Evolutionary conservation across 2,329 filamentous ascomycete species (phyloP).

Genomic region (Bipolaris gigantea): DNA sequence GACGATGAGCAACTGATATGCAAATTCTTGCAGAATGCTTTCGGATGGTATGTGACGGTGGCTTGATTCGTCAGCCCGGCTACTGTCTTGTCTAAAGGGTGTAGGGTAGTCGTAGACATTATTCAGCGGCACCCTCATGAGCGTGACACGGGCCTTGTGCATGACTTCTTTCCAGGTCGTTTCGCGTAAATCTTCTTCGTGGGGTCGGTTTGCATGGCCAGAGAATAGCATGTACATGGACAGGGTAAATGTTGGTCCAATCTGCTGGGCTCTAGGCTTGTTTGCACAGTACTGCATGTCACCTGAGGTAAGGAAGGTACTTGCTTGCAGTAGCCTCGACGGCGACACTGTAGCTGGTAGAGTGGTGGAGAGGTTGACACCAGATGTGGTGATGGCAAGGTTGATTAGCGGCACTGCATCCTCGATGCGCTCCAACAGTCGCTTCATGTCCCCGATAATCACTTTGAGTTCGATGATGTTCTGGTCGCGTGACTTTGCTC

Average conservation of each 20-base stretch:
- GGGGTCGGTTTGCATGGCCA: constrained; percentile 66
- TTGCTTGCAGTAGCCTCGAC: constrained; percentile 87
- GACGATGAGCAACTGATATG: constrained; percentile 78
- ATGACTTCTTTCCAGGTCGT: constrained; percentile 95
- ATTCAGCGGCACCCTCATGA: constrained; percentile 70
- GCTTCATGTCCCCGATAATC: constrained; percentile 75
- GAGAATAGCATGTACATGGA: constrained; percentile 95
- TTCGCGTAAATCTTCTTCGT: constrained; percentile 61
- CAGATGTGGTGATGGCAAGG: constrained; percentile 90
- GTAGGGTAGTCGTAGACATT: constrained; percentile 52
- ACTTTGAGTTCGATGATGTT: constrained; percentile 66
- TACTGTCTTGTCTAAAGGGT: constrained; percentile 21
- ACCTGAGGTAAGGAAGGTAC: constrained; percentile 83
- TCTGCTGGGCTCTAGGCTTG: constrained; percentile 68
- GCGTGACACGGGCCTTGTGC: constrained; percentile 84
- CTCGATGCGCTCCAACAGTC: constrained; percentile 77
- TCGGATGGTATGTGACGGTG: constrained; percentile 46
- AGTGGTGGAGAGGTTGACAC: constrained; percentile 79
- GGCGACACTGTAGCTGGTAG: constrained; percentile 84
- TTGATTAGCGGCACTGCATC: constrained; percentile 90
- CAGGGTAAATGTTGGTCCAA: constrained; percentile 82
- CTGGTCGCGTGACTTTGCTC: constrained; percentile 55
- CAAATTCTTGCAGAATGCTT: constrained; percentile 63
- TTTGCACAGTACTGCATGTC: constrained; percentile 78
- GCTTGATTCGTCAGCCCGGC: constrained; percentile 17